Percentiles rank a stretch among this genome's conserved stretches.
Conservation (phyloP, 2,329 filamentous ascomycete genomes). For the Ophidiomyces ophidiicola region DNA sequence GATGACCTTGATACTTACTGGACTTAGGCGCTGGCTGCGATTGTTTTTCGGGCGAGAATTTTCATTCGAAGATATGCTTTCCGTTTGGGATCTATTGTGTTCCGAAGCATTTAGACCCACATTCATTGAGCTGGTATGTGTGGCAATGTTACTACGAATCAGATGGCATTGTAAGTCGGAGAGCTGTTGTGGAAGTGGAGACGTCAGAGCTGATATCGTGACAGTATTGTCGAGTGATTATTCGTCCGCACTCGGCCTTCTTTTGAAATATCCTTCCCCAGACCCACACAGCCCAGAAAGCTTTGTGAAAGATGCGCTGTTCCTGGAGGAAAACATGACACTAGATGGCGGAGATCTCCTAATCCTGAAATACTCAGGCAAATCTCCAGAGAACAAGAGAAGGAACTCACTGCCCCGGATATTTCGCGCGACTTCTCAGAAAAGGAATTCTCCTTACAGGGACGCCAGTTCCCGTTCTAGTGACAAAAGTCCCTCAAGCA, state of each 20-base stretch:
- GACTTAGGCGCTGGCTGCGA: conserved; percentile 70
- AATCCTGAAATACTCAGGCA: conserved; percentile 38
- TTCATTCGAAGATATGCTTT: conserved; percentile 68
- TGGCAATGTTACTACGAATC: conserved; percentile 85
- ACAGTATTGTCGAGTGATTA: conserved; percentile 77
- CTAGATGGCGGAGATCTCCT: conserved; percentile 33
- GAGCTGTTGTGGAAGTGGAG: conserved; percentile 17
- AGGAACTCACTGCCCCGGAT: background rate
- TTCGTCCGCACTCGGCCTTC: conserved; percentile 64
- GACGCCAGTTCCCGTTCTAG: conserved; percentile 15
- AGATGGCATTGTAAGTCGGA: conserved; percentile 64
- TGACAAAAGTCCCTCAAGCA: conserved; percentile 24
- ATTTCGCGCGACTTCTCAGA: conserved; percentile 16
- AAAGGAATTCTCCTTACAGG: conserved; percentile 9
- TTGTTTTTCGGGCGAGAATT: conserved; percentile 90
- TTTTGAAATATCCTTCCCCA: conserved; percentile 71
- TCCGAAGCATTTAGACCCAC: conserved; percentile 69
- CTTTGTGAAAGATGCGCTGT: conserved; percentile 73
- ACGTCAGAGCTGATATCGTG: background rate
- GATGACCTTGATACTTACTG: conserved; percentile 3
- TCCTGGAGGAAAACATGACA: conserved; percentile 35
- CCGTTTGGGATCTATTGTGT: conserved; percentile 85
- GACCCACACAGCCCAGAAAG: conserved; percentile 56
- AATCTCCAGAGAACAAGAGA: conserved; percentile 25
- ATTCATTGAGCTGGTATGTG: conserved; percentile 78